Percentiles rank a stretch among this genome's conserved stretches.
Conservation (phyloP, 345 rosid genomes). For the Clausena lansium region DNA sequence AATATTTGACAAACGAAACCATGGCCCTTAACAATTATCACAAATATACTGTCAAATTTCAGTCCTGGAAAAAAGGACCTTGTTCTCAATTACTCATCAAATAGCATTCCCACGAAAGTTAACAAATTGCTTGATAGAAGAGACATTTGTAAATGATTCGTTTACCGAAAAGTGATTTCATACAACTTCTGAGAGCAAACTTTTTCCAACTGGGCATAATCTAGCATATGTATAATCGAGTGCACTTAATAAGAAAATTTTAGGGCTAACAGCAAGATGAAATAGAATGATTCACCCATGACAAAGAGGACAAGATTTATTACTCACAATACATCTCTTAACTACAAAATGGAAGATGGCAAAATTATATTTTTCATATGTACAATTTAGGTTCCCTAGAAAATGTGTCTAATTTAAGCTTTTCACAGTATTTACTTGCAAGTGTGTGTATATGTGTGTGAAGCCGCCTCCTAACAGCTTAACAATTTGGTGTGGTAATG, state of each 20-base stretch:
- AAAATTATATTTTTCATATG: not conserved
- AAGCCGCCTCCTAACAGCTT: not conserved
- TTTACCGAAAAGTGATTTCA: not conserved
- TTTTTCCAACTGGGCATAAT: not conserved
- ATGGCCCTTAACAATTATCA: conserved; percentile 57
- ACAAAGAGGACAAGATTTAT: not conserved
- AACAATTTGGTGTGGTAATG: conserved; percentile 2
- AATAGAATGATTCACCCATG: not conserved
- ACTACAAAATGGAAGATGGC: not conserved
- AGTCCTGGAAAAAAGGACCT: not conserved
- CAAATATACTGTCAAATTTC: not conserved
- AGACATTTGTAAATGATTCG: not conserved
- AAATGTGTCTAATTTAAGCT: not conserved
- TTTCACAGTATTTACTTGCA: not conserved
- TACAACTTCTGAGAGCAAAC: not conserved
- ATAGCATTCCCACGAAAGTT: not conserved
- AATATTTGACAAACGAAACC: conserved; percentile 77
- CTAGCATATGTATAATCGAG: not conserved
- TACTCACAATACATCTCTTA: not conserved
- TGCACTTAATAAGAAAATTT: not conserved
- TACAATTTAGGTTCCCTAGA: not conserved
- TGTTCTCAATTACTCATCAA: not conserved
- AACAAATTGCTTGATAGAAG: not conserved
- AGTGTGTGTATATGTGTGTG: not conserved
- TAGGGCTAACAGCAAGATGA: not conserved